These are phyloP conservation scores for Rheum nobile DNA, from an alignment of 148 eudicot genomes.

Conservation along the genomic window DNA sequence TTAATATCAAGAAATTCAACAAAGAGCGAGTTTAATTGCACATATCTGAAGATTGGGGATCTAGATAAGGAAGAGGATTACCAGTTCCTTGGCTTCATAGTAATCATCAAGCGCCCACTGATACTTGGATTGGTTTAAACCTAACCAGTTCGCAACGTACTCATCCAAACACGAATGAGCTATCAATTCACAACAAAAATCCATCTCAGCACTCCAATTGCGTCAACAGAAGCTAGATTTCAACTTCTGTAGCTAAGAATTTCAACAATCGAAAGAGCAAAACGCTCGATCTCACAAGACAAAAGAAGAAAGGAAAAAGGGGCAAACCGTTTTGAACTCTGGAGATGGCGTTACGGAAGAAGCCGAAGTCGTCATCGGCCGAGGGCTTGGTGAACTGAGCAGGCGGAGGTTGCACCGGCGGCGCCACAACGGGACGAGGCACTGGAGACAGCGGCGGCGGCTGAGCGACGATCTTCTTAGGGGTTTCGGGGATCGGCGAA, in stretches of 20 bases:
- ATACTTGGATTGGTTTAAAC: constrained; percentile 87
- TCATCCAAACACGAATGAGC: constrained; percentile 92
- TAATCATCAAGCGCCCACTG: constrained; percentile 99
- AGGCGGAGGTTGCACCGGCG: constrained; percentile 68
- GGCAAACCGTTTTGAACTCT: constrained; percentile 66
- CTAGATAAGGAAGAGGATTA: constrained; percentile 14
- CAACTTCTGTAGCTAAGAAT: neutral
- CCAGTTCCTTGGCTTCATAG: constrained; percentile 62
- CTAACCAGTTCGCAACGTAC: constrained; percentile 85
- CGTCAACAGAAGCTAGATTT: neutral
- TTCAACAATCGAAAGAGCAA: constrained; percentile 1
- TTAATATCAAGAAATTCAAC: neutral
- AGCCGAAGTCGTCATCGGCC: constrained; percentile 26
- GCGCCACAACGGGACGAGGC: constrained; percentile 12
- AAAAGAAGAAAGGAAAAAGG: neutral
- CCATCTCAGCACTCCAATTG: neutral
- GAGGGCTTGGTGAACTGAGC: constrained; percentile 32
- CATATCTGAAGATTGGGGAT: neutral
- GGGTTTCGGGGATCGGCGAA: constrained; percentile 16
- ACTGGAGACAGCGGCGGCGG: constrained; percentile 18
- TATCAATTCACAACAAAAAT: constrained; percentile 11
- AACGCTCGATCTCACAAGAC: neutral
- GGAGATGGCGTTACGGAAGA: constrained; percentile 52
- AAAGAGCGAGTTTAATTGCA: neutral
- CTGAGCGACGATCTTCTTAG: constrained; percentile 16